These are phyloP conservation scores for Cinchona pubescens DNA, from an alignment of 257 asterid species.

Conservation along the genomic window DNA sequence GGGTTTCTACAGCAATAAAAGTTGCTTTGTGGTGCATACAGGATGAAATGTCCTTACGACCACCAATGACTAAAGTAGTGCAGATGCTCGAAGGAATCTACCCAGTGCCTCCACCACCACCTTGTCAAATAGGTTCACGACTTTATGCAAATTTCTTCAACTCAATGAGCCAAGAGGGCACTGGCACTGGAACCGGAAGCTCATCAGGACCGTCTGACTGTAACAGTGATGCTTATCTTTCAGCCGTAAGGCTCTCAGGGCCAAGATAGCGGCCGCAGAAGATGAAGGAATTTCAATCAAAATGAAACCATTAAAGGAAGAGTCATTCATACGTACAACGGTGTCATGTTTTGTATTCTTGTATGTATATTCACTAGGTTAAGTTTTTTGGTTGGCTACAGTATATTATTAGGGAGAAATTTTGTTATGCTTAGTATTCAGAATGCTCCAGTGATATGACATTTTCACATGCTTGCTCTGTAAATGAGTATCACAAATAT, in stretches of 20 bases:
- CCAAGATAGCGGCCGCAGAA: slow-evolving; percentile 61
- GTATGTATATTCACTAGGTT: slow-evolving; percentile 29
- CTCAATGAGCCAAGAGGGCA: slow-evolving; percentile 62
- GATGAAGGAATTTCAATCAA: slow-evolving; percentile 2
- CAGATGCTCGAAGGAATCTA: slow-evolving; percentile 93
- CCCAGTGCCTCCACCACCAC: slow-evolving; percentile 72
- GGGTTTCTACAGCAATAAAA: slow-evolving; percentile 55
- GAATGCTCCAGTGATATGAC: slow-evolving; percentile 18
- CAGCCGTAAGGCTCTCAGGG: slow-evolving; percentile 88
- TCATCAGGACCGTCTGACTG: slow-evolving; percentile 85
- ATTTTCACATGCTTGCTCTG: slow-evolving; percentile 29
- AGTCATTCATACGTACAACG: slow-evolving; percentile 20
- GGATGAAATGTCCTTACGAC: slow-evolving; percentile 78
- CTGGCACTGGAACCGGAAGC: slow-evolving; percentile 41
- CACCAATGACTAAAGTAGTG: slow-evolving; percentile 86
- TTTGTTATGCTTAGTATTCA: slow-evolving; percentile 35
- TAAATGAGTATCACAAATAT: slow-evolving; percentile 25
- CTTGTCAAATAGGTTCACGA: slow-evolving; percentile 57
- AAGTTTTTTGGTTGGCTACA: slow-evolving; percentile 5
- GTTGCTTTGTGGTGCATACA: slow-evolving; percentile 98
- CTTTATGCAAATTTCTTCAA: slow-evolving; percentile 57
- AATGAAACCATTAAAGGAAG: slow-evolving; percentile 17
- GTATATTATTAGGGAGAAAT: slow-evolving; percentile 38
- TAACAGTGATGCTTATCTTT: slow-evolving; percentile 71
- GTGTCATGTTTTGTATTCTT: slow-evolving; percentile 12